These are phyloP conservation scores for Euphorbia pulcherrima DNA, from an alignment of 345 rosid species.

Conservation along the genomic window DNA sequence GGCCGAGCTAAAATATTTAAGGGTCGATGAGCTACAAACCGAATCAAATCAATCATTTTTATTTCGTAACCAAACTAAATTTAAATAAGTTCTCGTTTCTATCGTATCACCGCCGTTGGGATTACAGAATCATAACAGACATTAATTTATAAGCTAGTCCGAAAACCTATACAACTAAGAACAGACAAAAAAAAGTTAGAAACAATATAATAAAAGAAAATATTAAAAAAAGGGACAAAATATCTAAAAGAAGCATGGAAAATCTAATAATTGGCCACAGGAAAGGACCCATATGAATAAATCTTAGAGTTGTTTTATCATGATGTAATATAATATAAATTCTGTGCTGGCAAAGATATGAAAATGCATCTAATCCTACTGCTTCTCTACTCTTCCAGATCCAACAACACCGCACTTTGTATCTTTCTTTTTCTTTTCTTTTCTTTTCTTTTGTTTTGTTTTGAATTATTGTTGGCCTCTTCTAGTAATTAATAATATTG, in stretches of 20 bases:
- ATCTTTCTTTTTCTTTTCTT: background rate
- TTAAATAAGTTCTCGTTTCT: no score
- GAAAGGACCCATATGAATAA: constrained; percentile 1
- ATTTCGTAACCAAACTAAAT: no score
- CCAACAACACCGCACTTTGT: background rate
- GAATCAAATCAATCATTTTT: no score
- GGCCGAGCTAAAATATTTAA: no score
- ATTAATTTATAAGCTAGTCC: background rate
- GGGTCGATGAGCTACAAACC: no score
- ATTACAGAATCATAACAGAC: background rate
- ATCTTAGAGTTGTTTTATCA: constrained; percentile 12
- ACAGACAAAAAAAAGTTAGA: background rate
- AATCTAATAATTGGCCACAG: constrained; percentile 5
- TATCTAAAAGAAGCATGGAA: constrained; percentile 5
- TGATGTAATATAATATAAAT: no score
- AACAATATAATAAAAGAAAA: background rate
- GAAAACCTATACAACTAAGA: background rate
- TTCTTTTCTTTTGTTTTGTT: background rate
- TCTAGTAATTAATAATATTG: no score
- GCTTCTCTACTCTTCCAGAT: background rate
- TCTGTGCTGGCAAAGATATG: constrained; percentile 8
- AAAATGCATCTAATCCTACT: background rate
- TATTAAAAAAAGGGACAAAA: background rate
- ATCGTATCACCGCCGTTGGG: no score
- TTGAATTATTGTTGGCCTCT: no score